Evolutionary conservation across 1,284 basidiomycete genomes (phyloP).

Genomic region (Trichosporon sp.): DNA sequence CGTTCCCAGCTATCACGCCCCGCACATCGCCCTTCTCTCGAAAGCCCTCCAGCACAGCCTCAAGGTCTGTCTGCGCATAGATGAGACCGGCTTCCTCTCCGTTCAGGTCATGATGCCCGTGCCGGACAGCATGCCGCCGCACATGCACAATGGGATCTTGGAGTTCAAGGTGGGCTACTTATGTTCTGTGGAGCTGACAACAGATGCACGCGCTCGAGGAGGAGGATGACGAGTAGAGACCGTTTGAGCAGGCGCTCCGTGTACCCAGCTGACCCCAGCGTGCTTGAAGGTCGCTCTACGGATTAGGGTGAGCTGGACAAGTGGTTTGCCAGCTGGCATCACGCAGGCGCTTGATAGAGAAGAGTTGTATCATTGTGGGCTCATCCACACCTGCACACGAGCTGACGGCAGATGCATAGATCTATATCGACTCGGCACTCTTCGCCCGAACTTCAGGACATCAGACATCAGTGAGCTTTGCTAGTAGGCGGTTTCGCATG

Average conservation of each 20-base stretch:
- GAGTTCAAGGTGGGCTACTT: conserved; percentile 70
- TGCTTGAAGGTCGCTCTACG: not conserved
- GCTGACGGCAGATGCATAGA: conserved; percentile 13
- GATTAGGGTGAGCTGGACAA: not conserved
- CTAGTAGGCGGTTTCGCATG: too few relatives aligned
- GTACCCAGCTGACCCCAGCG: not conserved
- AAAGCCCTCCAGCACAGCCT: conserved; percentile 75
- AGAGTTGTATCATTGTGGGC: not conserved
- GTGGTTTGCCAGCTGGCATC: too few relatives aligned
- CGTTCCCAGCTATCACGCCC: conserved; percentile 70
- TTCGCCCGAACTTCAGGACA: not conserved
- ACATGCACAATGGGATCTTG: conserved; percentile 66
- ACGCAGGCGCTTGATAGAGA: too few relatives aligned
- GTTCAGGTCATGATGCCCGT: conserved; percentile 82
- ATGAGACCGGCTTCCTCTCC: conserved; percentile 74
- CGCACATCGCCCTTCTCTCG: conserved; percentile 69
- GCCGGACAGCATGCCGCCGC: conserved; percentile 54
- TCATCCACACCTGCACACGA: not conserved
- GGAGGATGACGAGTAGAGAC: conserved; percentile 31
- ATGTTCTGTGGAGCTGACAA: not conserved
- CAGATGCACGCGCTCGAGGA: conserved; percentile 53
- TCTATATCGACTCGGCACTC: not conserved
- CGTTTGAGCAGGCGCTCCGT: not conserved
- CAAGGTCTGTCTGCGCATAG: conserved; percentile 83
- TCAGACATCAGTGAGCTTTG: too few relatives aligned